phyloP scores from a whole-genome alignment of 352 stramenopile genomes.

The Phytophthora pseudosyringae region DNA sequence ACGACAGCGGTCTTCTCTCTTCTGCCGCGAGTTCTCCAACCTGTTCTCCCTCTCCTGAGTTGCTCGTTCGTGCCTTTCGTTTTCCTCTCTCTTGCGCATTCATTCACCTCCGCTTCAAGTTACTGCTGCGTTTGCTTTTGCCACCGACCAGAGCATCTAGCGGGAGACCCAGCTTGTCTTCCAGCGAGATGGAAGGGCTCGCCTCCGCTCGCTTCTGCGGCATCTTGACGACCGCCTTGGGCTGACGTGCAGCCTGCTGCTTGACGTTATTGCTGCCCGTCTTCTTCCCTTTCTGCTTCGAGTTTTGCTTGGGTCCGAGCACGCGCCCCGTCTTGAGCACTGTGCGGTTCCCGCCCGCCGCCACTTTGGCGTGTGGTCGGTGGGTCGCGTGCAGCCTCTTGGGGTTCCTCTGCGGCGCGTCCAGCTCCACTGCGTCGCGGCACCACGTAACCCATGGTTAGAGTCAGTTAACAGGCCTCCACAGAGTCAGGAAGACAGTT shows the following conservation, averaged over 20 bases:
- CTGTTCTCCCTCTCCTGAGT: constrained; percentile 9
- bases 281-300: constrained; percentile 29
- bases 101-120: constrained; percentile 37
- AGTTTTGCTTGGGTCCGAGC: constrained; percentile 51
- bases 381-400: constrained; percentile 58
- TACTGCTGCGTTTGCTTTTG: constrained; percentile 41
- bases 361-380: constrained; percentile 59
- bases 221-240: constrained; percentile 31
- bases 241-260: constrained; percentile 33
- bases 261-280: constrained; percentile 20
- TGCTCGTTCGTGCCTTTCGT: background rate
- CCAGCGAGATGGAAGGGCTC: constrained; percentile 45
- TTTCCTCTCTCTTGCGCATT: constrained; percentile 21
- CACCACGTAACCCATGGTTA: constrained; percentile 3
- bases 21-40: constrained; percentile 18
- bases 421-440: constrained; percentile 22
- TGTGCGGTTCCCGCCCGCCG: constrained; percentile 36
- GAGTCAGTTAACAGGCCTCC: constrained; percentile 1
- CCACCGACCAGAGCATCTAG: constrained; percentile 65
- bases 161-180: constrained; percentile 70
- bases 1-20: constrained; percentile 29
- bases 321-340: constrained; percentile 72
- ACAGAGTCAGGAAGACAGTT: background rate
- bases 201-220: constrained; percentile 27
- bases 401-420: constrained; percentile 30